These are phyloP conservation scores for Daldinia eschscholtzii DNA, from an alignment of 2,329 filamentous ascomycete genomes.

Conservation along the genomic window DNA sequence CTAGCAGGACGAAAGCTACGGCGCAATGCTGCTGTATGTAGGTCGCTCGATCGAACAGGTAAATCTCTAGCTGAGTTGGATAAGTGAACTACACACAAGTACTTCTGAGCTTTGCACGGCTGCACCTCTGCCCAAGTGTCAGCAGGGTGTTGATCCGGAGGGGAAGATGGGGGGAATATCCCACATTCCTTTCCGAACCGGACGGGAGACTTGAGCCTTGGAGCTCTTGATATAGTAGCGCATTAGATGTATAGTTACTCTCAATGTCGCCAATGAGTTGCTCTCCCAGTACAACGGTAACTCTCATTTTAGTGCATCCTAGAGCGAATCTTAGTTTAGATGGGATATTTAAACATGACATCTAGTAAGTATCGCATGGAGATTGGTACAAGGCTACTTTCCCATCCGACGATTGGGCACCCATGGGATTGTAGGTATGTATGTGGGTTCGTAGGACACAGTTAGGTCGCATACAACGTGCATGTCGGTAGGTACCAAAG, in stretches of 20 bases:
- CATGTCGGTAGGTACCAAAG: constrained; percentile 45
- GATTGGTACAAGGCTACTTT: constrained; percentile 31
- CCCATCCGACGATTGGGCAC: constrained; percentile 48
- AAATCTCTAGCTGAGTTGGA: constrained; percentile 33
- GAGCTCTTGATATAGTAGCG: constrained; percentile 19
- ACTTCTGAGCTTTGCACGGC: constrained; percentile 38
- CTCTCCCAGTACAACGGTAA: constrained; percentile 41
- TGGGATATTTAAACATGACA: constrained; percentile 24
- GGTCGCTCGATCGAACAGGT: constrained; percentile 32
- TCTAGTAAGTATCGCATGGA: constrained; percentile 20
- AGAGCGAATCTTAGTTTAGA: constrained; percentile 27
- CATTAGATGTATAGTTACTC: neutral
- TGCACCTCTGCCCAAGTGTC: constrained; percentile 45
- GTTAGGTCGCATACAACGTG: constrained; percentile 51
- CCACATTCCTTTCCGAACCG: constrained; percentile 41
- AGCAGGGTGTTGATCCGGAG: constrained; percentile 44
- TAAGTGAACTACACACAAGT: constrained; percentile 44
- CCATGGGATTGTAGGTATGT: constrained; percentile 43
- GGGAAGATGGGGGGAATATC: constrained; percentile 35
- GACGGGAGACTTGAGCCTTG: constrained; percentile 29
- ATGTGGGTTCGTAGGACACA: constrained; percentile 51
- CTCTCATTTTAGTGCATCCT: constrained; percentile 34
- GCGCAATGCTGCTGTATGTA: constrained; percentile 32
- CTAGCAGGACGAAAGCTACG: constrained; percentile 24
- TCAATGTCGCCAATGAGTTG: constrained; percentile 40